A percentile compares a stretch with the other conserved stretches of the same genome.
Evolutionary conservation across 495 filamentous ascomycete species (phyloP).

Genomic region (Aspergillus panamensis): DNA sequence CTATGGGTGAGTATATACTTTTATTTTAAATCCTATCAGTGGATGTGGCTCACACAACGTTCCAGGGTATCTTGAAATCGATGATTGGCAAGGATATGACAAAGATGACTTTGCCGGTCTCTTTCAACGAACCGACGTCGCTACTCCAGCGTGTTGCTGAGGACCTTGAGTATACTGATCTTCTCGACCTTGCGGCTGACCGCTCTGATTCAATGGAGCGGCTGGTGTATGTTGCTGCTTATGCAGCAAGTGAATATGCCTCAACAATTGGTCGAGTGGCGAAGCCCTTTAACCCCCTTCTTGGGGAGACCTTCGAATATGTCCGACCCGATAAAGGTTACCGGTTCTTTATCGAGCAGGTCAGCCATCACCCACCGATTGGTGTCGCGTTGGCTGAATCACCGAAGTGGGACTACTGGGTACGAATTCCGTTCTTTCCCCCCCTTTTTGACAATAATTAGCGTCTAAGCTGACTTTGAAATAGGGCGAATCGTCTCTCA

Average conservation of each 20-base stretch:
- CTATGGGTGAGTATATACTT: slow-evolving; percentile 70
- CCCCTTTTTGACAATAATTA: background rate
- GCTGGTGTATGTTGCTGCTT: slow-evolving; percentile 93
- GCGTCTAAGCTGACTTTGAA: slow-evolving; percentile 8
- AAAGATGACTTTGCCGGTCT: slow-evolving; percentile 97
- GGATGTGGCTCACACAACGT: slow-evolving; percentile 25
- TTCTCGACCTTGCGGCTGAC: slow-evolving; percentile 86
- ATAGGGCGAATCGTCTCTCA: slow-evolving; percentile 87
- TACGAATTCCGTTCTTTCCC: slow-evolving; percentile 29
- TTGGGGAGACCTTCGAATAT: slow-evolving; percentile 98
- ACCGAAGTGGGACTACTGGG: slow-evolving; percentile 92
- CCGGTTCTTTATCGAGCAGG: slow-evolving; percentile 97
- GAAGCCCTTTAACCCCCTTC: slow-evolving; percentile 94
- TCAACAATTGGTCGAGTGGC: slow-evolving; percentile 95
- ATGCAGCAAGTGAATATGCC: slow-evolving; percentile 92
- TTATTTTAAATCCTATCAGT: background rate
- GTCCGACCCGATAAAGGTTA: slow-evolving; percentile 92
- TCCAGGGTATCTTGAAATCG: slow-evolving; percentile 89
- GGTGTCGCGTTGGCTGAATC: slow-evolving; percentile 92
- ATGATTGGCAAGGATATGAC: slow-evolving; percentile 99
- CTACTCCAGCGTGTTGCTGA: slow-evolving; percentile 93
- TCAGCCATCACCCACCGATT: slow-evolving; percentile 95
- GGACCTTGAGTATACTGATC: slow-evolving; percentile 95
- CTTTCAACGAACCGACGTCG: slow-evolving; percentile 98
- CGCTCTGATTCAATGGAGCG: slow-evolving; percentile 83